phyloP scores from a whole-genome alignment of 192 early-diverging fungal genomes.

The Radiomyces spectabilis region DNA sequence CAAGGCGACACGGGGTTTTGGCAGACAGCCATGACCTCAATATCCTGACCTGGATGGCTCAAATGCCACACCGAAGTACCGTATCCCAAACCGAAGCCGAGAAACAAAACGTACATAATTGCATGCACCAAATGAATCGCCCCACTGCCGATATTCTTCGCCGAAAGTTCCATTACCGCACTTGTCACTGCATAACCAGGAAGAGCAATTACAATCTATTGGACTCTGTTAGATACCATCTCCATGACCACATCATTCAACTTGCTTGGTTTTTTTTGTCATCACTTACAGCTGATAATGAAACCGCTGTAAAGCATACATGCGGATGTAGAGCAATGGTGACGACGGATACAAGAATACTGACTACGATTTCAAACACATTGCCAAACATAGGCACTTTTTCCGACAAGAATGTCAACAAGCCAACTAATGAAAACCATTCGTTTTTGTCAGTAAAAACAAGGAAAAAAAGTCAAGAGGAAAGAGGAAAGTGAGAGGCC shows the following conservation, averaged over 20 bases:
- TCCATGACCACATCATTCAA: no score
- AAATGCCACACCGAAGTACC: slow-evolving; percentile 23
- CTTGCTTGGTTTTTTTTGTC: not conserved
- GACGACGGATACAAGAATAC: slow-evolving; percentile 55
- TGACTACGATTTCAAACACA: slow-evolving; percentile 63
- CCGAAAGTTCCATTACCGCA: slow-evolving; percentile 80
- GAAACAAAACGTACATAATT: slow-evolving; percentile 69
- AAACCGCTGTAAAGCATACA: slow-evolving; percentile 56
- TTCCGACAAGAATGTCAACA: slow-evolving; percentile 54
- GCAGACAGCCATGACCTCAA: slow-evolving; percentile 13
- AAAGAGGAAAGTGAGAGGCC: slow-evolving; percentile 45
- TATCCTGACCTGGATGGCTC: not conserved
- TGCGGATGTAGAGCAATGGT: slow-evolving; percentile 49
- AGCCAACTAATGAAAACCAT: slow-evolving; percentile 52
- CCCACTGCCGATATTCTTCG: slow-evolving; percentile 83
- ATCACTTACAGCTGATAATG: slow-evolving; percentile 41
- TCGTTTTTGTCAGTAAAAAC: slow-evolving; percentile 47
- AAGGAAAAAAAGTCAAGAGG: slow-evolving; percentile 11
- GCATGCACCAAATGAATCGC: slow-evolving; percentile 77
- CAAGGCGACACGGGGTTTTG: slow-evolving; percentile 18
- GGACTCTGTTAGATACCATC: no score
- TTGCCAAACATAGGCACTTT: slow-evolving; percentile 57
- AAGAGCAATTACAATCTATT: slow-evolving; percentile 46
- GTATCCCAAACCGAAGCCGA: slow-evolving; percentile 64
- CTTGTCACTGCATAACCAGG: slow-evolving; percentile 77